Conservation (phyloP, 768 basidiomycete species). For the Suillus subaureus region DNA sequence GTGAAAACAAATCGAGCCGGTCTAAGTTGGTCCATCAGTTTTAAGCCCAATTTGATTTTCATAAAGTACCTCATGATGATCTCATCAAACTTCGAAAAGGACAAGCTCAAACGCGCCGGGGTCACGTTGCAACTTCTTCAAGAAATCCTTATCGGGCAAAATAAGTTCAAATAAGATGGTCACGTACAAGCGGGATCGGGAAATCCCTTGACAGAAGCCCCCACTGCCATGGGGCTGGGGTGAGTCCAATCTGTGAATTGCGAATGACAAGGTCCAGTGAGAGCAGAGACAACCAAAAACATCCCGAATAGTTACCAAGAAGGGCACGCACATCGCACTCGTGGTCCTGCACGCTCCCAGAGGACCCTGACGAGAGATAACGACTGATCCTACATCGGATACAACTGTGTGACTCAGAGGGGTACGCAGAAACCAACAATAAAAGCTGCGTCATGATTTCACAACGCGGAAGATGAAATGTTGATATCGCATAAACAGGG, state of each 20-base stretch:
- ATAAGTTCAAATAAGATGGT: neutral
- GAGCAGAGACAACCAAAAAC: neutral
- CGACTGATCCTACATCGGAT: neutral
- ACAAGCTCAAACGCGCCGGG: neutral
- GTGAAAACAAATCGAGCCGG: conserved; percentile 2
- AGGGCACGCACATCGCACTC: neutral
- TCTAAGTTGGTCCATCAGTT: conserved; percentile 7
- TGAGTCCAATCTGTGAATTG: neutral
- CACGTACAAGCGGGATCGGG: neutral
- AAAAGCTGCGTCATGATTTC: neutral
- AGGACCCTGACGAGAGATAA: neutral
- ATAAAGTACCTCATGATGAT: conserved; percentile 12
- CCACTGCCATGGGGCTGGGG: neutral
- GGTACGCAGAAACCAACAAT: neutral
- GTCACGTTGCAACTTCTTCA: conserved; percentile 5
- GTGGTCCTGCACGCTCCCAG: neutral
- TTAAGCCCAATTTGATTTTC: neutral
- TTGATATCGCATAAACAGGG: neutral
- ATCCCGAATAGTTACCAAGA: neutral
- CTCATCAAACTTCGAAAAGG: neutral
- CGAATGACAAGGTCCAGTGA: neutral
- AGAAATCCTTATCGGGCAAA: neutral
- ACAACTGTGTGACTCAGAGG: neutral
- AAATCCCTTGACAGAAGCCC: neutral
- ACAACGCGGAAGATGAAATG: neutral